Conservation (phyloP, 305 asterid genomes). For the Fraxinus paxiana region DNA sequence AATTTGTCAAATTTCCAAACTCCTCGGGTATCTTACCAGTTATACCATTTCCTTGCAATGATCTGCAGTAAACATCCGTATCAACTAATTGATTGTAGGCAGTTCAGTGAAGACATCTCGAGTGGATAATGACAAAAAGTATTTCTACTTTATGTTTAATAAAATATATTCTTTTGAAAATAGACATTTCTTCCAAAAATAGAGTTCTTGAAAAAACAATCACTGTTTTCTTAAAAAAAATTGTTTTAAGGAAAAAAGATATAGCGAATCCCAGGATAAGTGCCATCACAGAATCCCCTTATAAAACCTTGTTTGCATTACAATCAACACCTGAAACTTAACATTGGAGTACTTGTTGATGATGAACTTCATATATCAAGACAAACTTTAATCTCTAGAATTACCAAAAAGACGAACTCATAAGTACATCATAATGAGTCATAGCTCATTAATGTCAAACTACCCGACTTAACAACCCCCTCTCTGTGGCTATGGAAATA, state of each 20-base stretch:
- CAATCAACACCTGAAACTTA: neutral
- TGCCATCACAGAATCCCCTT: neutral
- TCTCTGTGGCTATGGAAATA: neutral
- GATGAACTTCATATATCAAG: neutral
- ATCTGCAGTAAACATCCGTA: conserved; percentile 37
- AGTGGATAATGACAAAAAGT: neutral
- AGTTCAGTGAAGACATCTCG: neutral
- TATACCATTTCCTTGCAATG: conserved; percentile 82
- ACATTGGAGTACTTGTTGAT: neutral
- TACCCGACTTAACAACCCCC: neutral
- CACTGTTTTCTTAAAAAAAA: neutral
- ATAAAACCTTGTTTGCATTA: neutral
- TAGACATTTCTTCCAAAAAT: neutral
- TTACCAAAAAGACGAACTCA: neutral
- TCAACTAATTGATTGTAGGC: neutral
- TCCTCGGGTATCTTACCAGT: conserved; percentile 77
- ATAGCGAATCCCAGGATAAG: neutral
- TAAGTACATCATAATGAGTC: neutral
- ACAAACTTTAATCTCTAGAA: neutral
- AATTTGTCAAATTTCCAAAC: conserved; percentile 67
- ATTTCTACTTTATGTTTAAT: neutral
- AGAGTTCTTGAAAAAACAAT: neutral
- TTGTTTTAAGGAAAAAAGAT: neutral
- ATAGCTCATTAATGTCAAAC: neutral
- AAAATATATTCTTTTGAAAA: neutral